Percentiles rank a stretch among this genome's conserved stretches.
Evolutionary conservation across 2,329 filamentous ascomycete species (phyloP).

Genomic region (Nothophaeocryptopus gaeumannii): DNA sequence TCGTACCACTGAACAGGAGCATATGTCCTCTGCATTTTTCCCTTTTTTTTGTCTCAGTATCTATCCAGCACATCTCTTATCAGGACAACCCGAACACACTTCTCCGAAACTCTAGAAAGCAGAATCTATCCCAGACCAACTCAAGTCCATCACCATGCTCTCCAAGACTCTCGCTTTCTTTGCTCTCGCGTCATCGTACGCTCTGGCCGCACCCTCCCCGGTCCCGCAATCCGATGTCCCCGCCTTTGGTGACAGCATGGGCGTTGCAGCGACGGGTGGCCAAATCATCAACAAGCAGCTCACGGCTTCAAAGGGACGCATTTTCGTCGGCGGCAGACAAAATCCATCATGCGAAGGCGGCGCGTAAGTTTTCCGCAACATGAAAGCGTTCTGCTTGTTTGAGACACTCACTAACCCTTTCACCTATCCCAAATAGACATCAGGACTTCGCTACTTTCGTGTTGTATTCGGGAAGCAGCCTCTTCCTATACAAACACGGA

Average conservation of each 20-base stretch:
- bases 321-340: conserved; percentile 20
- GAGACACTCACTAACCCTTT: too few species aligned
- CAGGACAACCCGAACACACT: too few species aligned
- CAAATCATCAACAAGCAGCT: conserved; percentile 11
- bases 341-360: conserved; percentile 13
- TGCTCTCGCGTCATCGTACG: not conserved
- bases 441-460: conserved; percentile 11
- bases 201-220: not conserved
- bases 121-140: too few species aligned
- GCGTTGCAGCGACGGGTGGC: not conserved
- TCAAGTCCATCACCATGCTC: not conserved
- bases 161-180: conserved; percentile 3
- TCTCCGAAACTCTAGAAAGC: too few species aligned
- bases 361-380: too few species aligned
- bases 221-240: not conserved
- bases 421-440: too few species aligned
- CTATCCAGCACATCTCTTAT: too few species aligned
- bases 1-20: too few species aligned
- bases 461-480: too few species aligned
- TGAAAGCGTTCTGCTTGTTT: too few species aligned
- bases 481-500: conserved; percentile 8
- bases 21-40: too few species aligned
- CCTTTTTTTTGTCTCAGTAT: too few species aligned
- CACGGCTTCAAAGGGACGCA: conserved; percentile 14
- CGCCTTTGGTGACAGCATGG: not conserved